Percentiles rank a stretch among this genome's conserved stretches.
Conservation (phyloP, 805 yeast species). For the Lipomyces spencermartinsiae region DNA sequence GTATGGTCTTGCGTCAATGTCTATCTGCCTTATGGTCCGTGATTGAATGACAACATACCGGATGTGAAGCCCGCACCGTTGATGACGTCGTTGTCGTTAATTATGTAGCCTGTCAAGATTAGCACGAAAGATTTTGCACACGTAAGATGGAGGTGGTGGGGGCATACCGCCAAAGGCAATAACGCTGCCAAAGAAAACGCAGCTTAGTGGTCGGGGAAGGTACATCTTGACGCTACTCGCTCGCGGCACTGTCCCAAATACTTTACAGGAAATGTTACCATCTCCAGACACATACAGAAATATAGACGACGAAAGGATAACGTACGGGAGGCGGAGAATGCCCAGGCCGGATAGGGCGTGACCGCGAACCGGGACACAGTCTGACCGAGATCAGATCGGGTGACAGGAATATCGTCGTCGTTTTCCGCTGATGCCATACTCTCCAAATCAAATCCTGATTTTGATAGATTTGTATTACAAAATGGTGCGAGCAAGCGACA, state of each 20-base stretch:
- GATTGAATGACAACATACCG: slow-evolving; percentile 31
- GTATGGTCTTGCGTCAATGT: neutral
- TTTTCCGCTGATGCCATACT: slow-evolving; percentile 8
- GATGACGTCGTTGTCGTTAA: slow-evolving; percentile 73
- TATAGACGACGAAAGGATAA: neutral
- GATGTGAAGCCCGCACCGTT: slow-evolving; percentile 77
- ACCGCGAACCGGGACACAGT: slow-evolving; percentile 34
- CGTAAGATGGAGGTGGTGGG: neutral
- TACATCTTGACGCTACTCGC: slow-evolving; percentile 18
- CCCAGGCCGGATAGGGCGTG: slow-evolving; percentile 39
- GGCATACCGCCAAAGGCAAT: slow-evolving; percentile 38
- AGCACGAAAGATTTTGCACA: neutral
- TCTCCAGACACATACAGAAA: neutral
- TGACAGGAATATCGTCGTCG: slow-evolving; percentile 9
- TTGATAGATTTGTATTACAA: neutral
- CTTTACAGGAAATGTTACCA: slow-evolving; percentile 18
- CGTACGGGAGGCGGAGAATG: slow-evolving; percentile 31
- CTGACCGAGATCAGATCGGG: slow-evolving; percentile 20
- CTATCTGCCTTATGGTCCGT: neutral
- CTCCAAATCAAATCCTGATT: neutral
- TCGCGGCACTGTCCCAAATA: slow-evolving; percentile 35
- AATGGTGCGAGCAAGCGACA: neutral
- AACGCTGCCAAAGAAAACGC: slow-evolving; percentile 36
- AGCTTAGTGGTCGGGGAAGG: slow-evolving; percentile 36
- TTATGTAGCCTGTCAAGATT: slow-evolving; percentile 52